phyloP scores from a whole-genome alignment of 2,329 filamentous ascomycete genomes.

The Leptographium galeiforme region DNA sequence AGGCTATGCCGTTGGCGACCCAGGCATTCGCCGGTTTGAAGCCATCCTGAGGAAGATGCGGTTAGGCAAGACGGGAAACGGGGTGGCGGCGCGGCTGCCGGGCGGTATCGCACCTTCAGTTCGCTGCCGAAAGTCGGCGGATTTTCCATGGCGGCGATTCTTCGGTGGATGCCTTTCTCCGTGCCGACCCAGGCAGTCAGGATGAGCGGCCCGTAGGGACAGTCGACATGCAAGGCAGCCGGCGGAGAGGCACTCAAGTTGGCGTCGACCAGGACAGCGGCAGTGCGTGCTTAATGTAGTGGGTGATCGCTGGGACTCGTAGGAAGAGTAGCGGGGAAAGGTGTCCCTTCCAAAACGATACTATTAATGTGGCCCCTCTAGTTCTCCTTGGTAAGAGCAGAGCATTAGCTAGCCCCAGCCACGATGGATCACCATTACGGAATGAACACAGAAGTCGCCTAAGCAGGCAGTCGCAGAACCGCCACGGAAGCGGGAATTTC shows the following conservation, averaged over 20 bases:
- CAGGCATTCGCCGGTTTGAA: conserved; percentile 92
- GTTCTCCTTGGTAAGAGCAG: neutral
- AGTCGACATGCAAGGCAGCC: conserved; percentile 2
- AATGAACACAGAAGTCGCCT: neutral
- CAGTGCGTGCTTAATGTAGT: neutral
- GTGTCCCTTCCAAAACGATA: neutral
- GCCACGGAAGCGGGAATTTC: no score
- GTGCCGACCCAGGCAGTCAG: neutral
- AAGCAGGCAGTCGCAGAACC: no score
- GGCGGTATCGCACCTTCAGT: conserved; percentile 58
- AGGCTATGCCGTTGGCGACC: conserved; percentile 78
- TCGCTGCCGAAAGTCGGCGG: conserved; percentile 83
- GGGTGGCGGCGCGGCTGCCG: conserved; percentile 3
- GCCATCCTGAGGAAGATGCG: conserved; percentile 52
- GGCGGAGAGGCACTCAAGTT: neutral
- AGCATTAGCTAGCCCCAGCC: neutral
- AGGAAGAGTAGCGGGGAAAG: neutral
- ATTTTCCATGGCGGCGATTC: conserved; percentile 54
- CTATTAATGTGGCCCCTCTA: neutral
- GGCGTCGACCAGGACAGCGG: neutral
- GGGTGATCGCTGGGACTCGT: neutral
- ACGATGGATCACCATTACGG: neutral
- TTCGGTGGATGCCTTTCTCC: neutral
- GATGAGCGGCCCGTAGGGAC: neutral
- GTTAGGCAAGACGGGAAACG: neutral